Evolutionary conservation across 331 rosid species (phyloP).

Genomic region (Dryas integrifolia): DNA sequence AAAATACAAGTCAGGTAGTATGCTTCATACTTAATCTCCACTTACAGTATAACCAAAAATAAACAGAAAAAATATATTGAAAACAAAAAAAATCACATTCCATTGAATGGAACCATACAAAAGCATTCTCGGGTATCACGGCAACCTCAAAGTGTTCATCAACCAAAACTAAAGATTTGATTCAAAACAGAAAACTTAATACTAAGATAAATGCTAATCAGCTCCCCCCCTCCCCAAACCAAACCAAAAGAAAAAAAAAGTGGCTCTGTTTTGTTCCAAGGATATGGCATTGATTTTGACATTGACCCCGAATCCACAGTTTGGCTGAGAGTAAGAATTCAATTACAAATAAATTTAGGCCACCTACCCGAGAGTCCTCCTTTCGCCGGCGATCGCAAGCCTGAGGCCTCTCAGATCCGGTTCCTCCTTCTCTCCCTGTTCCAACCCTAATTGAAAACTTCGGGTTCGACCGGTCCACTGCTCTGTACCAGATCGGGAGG

Average conservation of each 20-base stretch:
- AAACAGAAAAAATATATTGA: neutral
- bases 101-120: neutral
- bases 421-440: neutral
- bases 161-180: neutral
- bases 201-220: neutral
- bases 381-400: constrained; percentile 19
- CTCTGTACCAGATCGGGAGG: constrained; percentile 15
- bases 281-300: neutral
- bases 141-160: neutral
- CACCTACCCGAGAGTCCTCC: constrained; percentile 15
- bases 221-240: neutral
- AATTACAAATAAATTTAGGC: neutral
- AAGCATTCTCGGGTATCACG: neutral
- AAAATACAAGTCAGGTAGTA: neutral
- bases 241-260: neutral
- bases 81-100: neutral
- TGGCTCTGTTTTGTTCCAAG: neutral
- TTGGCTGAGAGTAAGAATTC: neutral
- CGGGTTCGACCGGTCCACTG: constrained; percentile 9
- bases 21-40: neutral
- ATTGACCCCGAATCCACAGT: neutral
- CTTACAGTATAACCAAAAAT: neutral
- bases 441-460: neutral
- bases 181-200: neutral
- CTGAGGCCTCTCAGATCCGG: constrained; percentile 1